Evolutionary conservation across 805 yeast species (phyloP).

Genomic region (Yarrowia porcina): DNA sequence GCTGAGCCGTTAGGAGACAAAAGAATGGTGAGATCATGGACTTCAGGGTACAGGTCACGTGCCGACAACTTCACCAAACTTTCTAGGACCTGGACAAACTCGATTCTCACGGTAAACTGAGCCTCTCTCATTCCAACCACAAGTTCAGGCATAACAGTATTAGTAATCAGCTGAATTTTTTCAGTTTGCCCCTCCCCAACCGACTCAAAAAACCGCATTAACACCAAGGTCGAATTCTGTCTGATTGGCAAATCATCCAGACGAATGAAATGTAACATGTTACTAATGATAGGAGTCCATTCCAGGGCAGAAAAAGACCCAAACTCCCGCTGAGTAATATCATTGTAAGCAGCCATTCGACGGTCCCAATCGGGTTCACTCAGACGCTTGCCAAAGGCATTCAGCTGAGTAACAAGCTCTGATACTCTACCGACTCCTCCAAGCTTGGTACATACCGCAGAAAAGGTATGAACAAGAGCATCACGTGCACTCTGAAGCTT

Average conservation of each 20-base stretch:
- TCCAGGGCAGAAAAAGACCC: conserved; percentile 47
- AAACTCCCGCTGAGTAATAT: conserved; percentile 57
- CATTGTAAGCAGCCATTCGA: conserved; percentile 64
- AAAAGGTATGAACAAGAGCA: conserved; percentile 58
- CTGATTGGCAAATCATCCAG: conserved; percentile 81
- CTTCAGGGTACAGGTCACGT: neutral
- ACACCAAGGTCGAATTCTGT: conserved; percentile 64
- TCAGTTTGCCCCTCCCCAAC: conserved; percentile 38
- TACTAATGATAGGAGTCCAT: conserved; percentile 78
- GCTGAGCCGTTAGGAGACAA: conserved; percentile 60
- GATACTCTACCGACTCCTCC: conserved; percentile 46
- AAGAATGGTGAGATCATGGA: conserved; percentile 58
- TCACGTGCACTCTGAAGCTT: conserved; percentile 60
- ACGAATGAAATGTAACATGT: conserved; percentile 64
- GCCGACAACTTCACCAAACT: conserved; percentile 51
- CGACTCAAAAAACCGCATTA: conserved; percentile 65
- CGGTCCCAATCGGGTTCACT: conserved; percentile 77
- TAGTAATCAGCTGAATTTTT: conserved; percentile 38
- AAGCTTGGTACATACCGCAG: conserved; percentile 54
- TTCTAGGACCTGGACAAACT: conserved; percentile 63
- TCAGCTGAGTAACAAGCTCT: conserved; percentile 57
- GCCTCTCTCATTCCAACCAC: conserved; percentile 61
- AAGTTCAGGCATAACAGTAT: conserved; percentile 59
- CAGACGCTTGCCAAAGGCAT: conserved; percentile 59
- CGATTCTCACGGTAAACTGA: conserved; percentile 64